Evolutionary conservation across 2,329 filamentous ascomycete species (phyloP), one percentile per base, ranked within the genome.

Genomic region (Colletotrichum tofieldiae): DNA sequence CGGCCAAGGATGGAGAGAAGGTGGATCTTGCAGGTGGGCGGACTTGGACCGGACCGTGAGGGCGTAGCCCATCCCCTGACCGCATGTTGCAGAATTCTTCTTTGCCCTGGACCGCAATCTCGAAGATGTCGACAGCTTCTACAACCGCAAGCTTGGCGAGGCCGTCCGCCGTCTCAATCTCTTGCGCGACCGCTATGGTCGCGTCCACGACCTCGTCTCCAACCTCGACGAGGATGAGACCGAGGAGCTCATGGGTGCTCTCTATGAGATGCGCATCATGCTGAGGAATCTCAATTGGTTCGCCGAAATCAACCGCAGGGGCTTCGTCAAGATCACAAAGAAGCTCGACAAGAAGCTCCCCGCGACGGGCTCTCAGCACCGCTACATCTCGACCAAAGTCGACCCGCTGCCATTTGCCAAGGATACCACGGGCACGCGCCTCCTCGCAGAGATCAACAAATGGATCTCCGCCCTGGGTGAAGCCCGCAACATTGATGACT

Each of bases 241-340:
- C 54, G 94, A 98, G 81, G 96, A 99, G 82, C 87, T 98, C 58
- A 93, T 97, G 86, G 94, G 93, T 45, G 95, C 95, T 45, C 86
- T 99, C 62, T 89, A 98, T 41, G 96, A 99, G 82, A 87, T 98
- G 72, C 91, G 96, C 69, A 93, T 92, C 64, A 94, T 97, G 79
- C 84, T 98, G 76, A 90, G 96, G 72, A 98, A 98, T 78, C 86
- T 99, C 64, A 94, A 97, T 81, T 98, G 95, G 95, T 99, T 98
- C 80, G 96, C 95, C 61, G 96, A 98, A 83, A 96, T 98, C 78
- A 99, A 99, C 82, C 91, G 95, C 64, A 89, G 94, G 75, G 96
- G 96, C 2, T 99, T 99, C 79, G 91, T 97, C 81, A 99, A 99
- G 85, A 99, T 99, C 82, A 98, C 96, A 63, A 99, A 99, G 86